Evolutionary conservation across 2,329 filamentous ascomycete genomes (phyloP), one percentile per base, ranked within the genome.

Genomic region (Pseudocercospora cruenta): DNA sequence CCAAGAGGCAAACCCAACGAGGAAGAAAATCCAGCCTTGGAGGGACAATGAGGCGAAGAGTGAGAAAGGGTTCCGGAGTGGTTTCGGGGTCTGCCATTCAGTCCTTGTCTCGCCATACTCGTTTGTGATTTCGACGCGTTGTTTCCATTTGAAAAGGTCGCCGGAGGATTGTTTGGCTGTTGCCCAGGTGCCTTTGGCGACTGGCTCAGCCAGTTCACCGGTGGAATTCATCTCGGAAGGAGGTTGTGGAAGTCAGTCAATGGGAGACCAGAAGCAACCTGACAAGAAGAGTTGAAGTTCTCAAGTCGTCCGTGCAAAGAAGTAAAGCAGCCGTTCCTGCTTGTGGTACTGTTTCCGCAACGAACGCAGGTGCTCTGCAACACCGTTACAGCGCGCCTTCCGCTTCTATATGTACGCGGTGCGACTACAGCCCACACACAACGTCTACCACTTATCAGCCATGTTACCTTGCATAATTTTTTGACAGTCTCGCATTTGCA

Each of bases 1-100:
- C 92, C 92, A 94, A 16, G 91, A 89, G 36, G 85, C 78, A 75
- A 94, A 88, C 2, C 91, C 91, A 10, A 93, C 89, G 47, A 91
- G 69, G 80, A 94, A 83, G 81, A 91, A 93, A 16, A 91, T 74
- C 91, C 91, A 94, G 75, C 91, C 88, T 67, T 83, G 86, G 24
- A 82, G 81, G 2, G 83, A 85, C 16, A 95, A 83, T 78, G 89
- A 84, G 28, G 82, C 83, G 67, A 93, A 82, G 31, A 94, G 83
- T 43, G 83, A 87, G 79, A 94, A 81, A 45, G 92, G 92, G 76
- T 94, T 92, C 71, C 84, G 82, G 63, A 93, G 83, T 14, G 85
- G 88, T 53, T 88, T 85, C 0, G 90, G 90, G 21, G 83, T 77
- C 68, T 88, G 86, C 90, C 90, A 93, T 78, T 92, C 90, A 31